Evolutionary conservation across 1,284 basidiomycete genomes (phyloP), one percentile per base, ranked within the genome.

Genomic region (Cutaneotrichosporon sp.): DNA sequence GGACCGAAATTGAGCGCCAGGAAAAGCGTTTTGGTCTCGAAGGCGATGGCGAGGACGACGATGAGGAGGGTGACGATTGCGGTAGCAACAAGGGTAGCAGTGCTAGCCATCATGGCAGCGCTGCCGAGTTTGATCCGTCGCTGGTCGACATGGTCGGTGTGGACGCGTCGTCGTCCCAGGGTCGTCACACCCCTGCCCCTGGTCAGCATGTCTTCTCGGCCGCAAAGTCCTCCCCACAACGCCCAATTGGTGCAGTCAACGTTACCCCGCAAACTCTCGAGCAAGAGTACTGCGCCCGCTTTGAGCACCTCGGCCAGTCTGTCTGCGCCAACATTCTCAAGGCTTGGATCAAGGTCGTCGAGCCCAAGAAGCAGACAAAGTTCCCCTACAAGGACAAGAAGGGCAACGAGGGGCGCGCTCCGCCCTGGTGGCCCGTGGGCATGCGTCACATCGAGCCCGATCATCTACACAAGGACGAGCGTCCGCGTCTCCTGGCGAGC

Each of bases 311-410:
- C 14, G 78, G 77, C 57, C 79, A 80, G 64, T 72, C 69, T 33
- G 75, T 76, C 8, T 79, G 78, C 68, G 80, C 80, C 61, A 73
- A 77, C 47, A 72, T 81, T 29, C 77, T 77, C 56, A 80, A 80
- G 63, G 75, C 68, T 20, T 79, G 77, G 77, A 77, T 79, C 66
- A 78, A 78, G 64, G 69, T 79, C 45, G 76, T 80, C 57, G 79
- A 81, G 64, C 79, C 79, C 14, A 78, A 79, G 64, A 80, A 80
- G 65, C 77, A 79, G 65, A 77, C 71, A 49, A 74, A 76, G 38
- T 77, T 66, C 60, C 79, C 79, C 4, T 80, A 81, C 70, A 79
- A 79, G 66, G 80, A 81, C 70, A 79, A 79, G 66, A 75, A 75
- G 52, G 79, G 79, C 20, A 79, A 80, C 46, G 74, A 74, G 34